Conservation (phyloP, 106 monocot genomes). For the Cymbidium sinense region DNA sequence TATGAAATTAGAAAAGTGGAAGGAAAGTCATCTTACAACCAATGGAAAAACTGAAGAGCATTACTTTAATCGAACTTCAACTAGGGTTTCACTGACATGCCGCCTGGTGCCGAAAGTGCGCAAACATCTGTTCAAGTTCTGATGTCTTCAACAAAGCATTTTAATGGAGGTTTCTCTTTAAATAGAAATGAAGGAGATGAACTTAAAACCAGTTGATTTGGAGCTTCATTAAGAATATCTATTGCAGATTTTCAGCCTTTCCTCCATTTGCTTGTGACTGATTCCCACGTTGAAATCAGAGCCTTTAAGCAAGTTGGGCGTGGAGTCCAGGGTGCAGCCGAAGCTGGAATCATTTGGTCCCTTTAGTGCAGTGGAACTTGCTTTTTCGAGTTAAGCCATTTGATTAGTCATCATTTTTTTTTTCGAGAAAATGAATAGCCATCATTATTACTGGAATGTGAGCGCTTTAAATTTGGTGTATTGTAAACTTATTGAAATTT, state of each 20-base stretch:
- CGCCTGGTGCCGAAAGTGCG: slow-evolving; percentile 63
- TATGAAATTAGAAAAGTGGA: slow-evolving; percentile 15
- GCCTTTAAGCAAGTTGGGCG: too few relatives aligned
- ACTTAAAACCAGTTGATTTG: too few relatives aligned
- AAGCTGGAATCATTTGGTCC: too few relatives aligned
- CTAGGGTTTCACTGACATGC: slow-evolving; percentile 67
- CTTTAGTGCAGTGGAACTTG: too few relatives aligned
- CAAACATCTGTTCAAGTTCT: slow-evolving; percentile 66
- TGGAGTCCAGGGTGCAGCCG: too few relatives aligned
- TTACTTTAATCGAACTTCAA: slow-evolving; percentile 24
- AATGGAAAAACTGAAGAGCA: background rate
- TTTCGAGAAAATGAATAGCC: too few relatives aligned
- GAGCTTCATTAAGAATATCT: too few relatives aligned
- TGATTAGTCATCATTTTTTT: background rate
- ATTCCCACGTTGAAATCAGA: too few relatives aligned
- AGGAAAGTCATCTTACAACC: background rate
- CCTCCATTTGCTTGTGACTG: too few relatives aligned
- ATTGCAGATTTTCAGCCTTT: too few relatives aligned
- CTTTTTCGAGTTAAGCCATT: too few relatives aligned
- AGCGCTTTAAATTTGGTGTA: background rate
- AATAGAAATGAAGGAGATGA: too few relatives aligned
- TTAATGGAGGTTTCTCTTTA: background rate
- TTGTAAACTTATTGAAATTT: background rate
- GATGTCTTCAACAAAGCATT: background rate
- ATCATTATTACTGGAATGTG: background rate